Evolutionary conservation across 2,329 filamentous ascomycete species (phyloP), one percentile per base, ranked within the genome.

Genomic region (Talaromyces sp.): DNA sequence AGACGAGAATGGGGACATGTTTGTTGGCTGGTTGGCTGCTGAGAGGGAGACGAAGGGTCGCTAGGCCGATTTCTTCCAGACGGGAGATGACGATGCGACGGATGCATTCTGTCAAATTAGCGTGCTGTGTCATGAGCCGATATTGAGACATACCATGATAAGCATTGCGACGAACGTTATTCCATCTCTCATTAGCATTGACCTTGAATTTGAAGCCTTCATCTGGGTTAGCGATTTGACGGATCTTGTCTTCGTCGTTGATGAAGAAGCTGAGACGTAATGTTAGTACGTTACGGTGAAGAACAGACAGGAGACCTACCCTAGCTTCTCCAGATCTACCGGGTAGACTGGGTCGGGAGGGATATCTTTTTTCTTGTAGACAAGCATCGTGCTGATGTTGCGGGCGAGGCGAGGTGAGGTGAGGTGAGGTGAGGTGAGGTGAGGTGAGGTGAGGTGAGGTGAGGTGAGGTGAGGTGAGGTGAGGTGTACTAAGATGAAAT

Each of bases 121-220:
- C 57, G 41, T 31, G 14, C 14, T 39, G 19, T 5, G 35, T 41
- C 7, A 5, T 58, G 13, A 19, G 19, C 35, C 13, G 13, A 27
- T 24, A 8, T 6, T 45, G 16, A 41, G 13, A 31, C 24, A 69
- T 75, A 91, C 92, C 79, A 71, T 96, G 89, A 77, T 96, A 87
- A 45, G 88, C 83, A 69, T 90, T 90, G 19, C 89, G 85, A 71
- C 92, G 91, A 22, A 89, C 82, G 47, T 89, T 85, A 75, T 97
- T 97, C 78, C 89, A 84, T 43, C 92, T 88, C n/a, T 86, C 81
- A 75, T 92, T 93, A 70, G 86, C 88, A 74, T 86, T 89, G 62
- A 90, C 77, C 74, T 87, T 89, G 82, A 85, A 97, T 70, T 91
- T 85, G 81, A 92, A 96, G 73, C 88, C 89, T 69, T 85, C 81